Base-by-base conservation (phyloP, 2,329 filamentous ascomycete species). In the Colletotrichum chlorophyti region DNA sequence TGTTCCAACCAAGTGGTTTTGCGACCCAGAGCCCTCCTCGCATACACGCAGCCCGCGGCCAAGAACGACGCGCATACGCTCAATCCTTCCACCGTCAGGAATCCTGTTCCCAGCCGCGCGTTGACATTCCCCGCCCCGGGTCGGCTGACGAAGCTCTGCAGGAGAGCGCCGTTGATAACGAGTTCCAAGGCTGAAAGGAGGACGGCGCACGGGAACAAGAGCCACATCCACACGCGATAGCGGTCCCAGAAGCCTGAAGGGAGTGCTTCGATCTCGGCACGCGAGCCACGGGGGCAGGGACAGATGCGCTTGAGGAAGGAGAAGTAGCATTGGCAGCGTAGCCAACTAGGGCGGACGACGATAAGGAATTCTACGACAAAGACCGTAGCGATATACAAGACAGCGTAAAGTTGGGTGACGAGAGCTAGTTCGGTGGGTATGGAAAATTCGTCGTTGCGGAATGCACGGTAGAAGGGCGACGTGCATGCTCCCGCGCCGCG, bases 261-360 rank as follows among this genome's bases (percentile, higher is more conserved):
- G 11, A 63, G 40, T 3, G 42, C 47, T 40, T 63, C 58, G 17
- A 63, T 63, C 43, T 63, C 53, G 32, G 41, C 37, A 19, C 58
- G 52, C 24, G 58, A 31, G 43, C 58, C 61, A 15, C 45, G 48
- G n/a, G 61, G 61, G 41, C 61, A 63, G 5, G 61, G 58, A 17
- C 53, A 61, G 3, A 50, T 17, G 19, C 58, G 38, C 58, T 58
- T 63, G 15, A 63, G n/a, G 6, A 2, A 17, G 3, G 46, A 7
- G n/a, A 58, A 62, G 38, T 59, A 54, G 45, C 58, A 63, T 15
- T 31, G 49, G 49, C 61, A 63, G 6, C 32, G 32, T 48, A 63
- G 35, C 40, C 43, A 54, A 37, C 49, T 43, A 15, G 61, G 61
- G 14, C 58, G 61, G 2, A 8, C 40, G 14, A 11, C 19, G 14